Conservation (phyloP, 129 eudicot species). For the Deinandra increscens region DNA sequence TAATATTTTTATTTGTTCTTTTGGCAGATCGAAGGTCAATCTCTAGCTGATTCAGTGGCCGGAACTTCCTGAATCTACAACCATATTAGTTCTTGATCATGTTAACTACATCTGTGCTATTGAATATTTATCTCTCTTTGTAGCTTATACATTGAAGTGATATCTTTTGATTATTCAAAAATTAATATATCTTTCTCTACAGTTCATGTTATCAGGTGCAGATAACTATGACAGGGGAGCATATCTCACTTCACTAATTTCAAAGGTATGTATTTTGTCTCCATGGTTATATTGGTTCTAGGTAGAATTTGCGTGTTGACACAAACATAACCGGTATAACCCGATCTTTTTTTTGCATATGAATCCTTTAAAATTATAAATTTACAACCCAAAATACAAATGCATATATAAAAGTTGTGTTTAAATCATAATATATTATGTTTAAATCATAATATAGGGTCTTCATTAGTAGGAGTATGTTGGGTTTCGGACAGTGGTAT, state of each 20-base stretch:
- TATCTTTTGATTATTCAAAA: not conserved
- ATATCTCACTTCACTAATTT: slow-evolving; percentile 55
- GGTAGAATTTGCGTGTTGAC: slow-evolving; percentile 9
- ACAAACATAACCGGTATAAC: no score
- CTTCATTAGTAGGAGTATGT: no score
- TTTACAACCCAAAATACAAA: no score
- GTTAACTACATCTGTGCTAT: slow-evolving; percentile 30
- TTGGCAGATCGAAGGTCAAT: slow-evolving; percentile 62
- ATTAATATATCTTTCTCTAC: slow-evolving; percentile 22
- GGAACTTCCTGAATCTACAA: slow-evolving; percentile 66
- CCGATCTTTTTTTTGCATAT: no score
- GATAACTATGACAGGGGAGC: slow-evolving; percentile 62
- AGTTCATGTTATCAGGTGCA: slow-evolving; percentile 90
- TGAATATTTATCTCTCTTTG: not conserved
- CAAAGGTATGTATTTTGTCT: slow-evolving; percentile 43
- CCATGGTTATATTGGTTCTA: not conserved
- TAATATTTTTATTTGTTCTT: slow-evolving; percentile 21
- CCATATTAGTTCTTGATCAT: slow-evolving; percentile 90
- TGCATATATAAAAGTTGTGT: no score
- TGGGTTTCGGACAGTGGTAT: no score
- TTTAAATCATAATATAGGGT: no score
- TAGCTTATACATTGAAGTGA: not conserved
- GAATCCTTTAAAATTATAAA: no score
- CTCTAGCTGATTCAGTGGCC: slow-evolving; percentile 56
- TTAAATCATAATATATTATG: no score